These are phyloP conservation scores for Tetrahymena thermophila DNA, from an alignment of 73 alveolate species.

Conservation along the genomic window DNA sequence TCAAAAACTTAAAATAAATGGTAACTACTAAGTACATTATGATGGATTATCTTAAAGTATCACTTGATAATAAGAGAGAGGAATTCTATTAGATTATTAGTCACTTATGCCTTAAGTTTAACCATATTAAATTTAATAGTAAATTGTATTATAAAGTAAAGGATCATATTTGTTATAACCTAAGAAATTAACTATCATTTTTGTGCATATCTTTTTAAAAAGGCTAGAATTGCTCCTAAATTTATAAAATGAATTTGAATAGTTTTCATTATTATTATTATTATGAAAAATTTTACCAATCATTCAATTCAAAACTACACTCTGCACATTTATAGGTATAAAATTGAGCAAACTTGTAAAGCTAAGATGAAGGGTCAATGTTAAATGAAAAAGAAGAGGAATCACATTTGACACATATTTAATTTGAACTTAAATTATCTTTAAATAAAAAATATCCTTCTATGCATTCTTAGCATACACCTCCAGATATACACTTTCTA, in stretches of 20 bases:
- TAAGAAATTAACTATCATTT: too few relatives aligned
- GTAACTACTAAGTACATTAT: too few relatives aligned
- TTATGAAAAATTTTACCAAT: not conserved
- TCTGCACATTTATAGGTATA: not conserved
- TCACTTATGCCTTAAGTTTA: too few relatives aligned
- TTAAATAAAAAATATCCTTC: not conserved
- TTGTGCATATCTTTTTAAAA: not conserved
- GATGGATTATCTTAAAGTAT: too few relatives aligned
- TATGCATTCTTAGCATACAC: not conserved
- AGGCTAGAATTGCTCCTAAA: not conserved
- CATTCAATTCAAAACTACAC: not conserved
- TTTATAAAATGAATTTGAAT: not conserved
- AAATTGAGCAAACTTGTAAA: not conserved
- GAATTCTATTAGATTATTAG: too few relatives aligned
- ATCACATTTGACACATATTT: not conserved
- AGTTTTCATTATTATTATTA: not conserved
- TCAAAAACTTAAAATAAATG: not conserved
- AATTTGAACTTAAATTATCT: not conserved
- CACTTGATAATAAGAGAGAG: too few relatives aligned
- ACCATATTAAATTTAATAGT: too few relatives aligned
- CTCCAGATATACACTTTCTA: not conserved
- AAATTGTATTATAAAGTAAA: too few relatives aligned
- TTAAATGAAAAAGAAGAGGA: not conserved
- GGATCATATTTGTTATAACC: too few relatives aligned
- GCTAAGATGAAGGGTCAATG: not conserved